Conservation (phyloP, 176 grass and related monocot species). For the Avena sativa region DNA sequence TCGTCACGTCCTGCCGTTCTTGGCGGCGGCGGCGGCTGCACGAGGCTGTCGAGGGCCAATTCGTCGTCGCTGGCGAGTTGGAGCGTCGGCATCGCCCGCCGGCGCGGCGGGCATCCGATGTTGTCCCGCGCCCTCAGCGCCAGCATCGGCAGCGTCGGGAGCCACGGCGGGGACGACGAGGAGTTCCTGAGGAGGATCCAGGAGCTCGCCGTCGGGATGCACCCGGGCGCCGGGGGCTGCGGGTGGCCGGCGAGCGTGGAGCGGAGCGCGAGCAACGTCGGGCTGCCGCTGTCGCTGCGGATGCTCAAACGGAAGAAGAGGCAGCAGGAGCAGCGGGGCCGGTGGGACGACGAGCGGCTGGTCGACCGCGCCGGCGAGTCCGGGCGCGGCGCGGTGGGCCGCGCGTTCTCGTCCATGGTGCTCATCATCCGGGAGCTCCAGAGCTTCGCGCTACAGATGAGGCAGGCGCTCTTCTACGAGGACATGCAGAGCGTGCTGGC, state of each 20-base stretch:
- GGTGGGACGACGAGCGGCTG: slow-evolving; percentile 59
- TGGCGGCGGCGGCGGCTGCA: slow-evolving; percentile 7
- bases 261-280: slow-evolving; percentile 63
- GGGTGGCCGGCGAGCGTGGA: slow-evolving; percentile 70
- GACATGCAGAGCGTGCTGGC: slow-evolving; percentile 64
- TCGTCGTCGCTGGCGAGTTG: slow-evolving; percentile 55
- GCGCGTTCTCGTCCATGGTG: slow-evolving; percentile 95
- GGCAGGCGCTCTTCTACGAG: slow-evolving; percentile 66
- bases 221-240: slow-evolving; percentile 36
- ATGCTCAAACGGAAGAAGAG: slow-evolving; percentile 86
- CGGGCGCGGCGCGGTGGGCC: slow-evolving; percentile 59
- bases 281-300: slow-evolving; percentile 77
- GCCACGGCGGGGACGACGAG: slow-evolving; percentile 56
- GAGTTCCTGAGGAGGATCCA: slow-evolving; percentile 73
- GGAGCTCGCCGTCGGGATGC: slow-evolving; percentile 59
- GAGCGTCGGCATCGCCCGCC: background rate
- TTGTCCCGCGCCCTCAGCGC: slow-evolving; percentile 53
- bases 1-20: slow-evolving; percentile 43
- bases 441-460: slow-evolving; percentile 84
- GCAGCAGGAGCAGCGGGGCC: slow-evolving; percentile 42
- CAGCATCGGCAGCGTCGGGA: slow-evolving; percentile 55
- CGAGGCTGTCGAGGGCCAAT: slow-evolving; percentile 48
- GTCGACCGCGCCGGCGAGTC: slow-evolving; percentile 58
- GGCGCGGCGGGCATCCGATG: slow-evolving; percentile 26
- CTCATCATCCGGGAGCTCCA: slow-evolving; percentile 96